Evolutionary conservation across 805 yeast genomes (phyloP).

Genomic region (Ascoidea tarda): DNA sequence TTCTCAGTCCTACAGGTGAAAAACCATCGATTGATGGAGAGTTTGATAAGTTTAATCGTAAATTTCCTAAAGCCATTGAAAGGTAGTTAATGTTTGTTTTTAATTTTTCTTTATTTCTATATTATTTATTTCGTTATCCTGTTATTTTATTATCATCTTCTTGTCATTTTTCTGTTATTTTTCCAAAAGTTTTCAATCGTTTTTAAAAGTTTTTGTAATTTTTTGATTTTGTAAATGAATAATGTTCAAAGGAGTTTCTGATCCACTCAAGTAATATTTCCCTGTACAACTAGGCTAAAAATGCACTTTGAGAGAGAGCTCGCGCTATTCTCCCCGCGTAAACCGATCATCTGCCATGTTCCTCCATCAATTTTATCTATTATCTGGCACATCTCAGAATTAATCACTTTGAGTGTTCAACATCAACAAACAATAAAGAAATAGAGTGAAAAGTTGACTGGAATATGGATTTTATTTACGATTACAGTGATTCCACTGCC

Average conservation of each 20-base stretch:
- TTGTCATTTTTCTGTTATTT: not conserved
- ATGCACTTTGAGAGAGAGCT: not conserved
- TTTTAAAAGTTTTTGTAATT: not conserved
- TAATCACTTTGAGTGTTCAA: no score
- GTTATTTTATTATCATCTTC: not conserved
- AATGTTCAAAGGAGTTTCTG: not conserved
- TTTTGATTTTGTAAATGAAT: not conserved
- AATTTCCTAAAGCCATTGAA: not conserved
- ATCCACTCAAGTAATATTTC: not conserved
- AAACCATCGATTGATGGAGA: not conserved
- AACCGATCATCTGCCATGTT: no score
- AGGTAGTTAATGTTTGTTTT: not conserved
- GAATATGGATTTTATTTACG: not conserved
- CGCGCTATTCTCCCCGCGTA: no score
- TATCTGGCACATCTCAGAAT: no score
- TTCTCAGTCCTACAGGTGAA: not conserved
- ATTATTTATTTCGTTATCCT: not conserved
- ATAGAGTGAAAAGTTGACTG: not conserved
- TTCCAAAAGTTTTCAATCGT: not conserved
- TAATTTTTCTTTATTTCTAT: not conserved
- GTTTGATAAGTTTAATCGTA: not conserved
- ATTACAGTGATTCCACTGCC: not conserved
- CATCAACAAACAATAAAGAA: no score
- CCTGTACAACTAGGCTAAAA: not conserved
- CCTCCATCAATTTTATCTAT: no score